phyloP scores from a whole-genome alignment of 768 basidiomycete genomes.

The Nevesoporus exiguus region DNA sequence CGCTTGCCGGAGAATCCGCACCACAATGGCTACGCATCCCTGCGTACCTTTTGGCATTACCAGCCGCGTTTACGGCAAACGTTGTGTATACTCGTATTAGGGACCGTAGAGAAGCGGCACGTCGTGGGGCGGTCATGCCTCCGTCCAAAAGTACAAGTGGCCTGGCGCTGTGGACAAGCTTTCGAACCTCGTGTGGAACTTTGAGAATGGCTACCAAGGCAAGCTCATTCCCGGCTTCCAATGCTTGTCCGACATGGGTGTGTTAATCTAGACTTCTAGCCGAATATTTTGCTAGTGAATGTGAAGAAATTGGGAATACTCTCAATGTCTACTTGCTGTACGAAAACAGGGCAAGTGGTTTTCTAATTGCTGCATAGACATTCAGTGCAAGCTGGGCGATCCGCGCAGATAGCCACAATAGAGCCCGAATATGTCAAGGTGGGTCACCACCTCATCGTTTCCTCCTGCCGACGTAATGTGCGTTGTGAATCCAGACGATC shows the following conservation, averaged over 20 bases:
- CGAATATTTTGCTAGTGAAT: constrained; percentile 12
- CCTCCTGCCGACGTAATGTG: not conserved
- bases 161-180: not conserved
- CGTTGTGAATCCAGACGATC: constrained; percentile 27
- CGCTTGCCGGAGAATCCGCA: not conserved
- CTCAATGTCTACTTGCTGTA: constrained; percentile 20
- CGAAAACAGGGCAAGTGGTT: constrained; percentile 25
- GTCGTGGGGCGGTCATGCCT: not conserved
- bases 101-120: constrained; percentile 17
- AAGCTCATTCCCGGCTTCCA: constrained; percentile 4
- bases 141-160: not conserved
- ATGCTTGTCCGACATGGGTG: not conserved
- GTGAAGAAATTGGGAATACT: constrained; percentile 23
- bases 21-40: constrained; percentile 15
- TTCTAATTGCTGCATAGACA: not conserved
- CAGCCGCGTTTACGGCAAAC: constrained; percentile 15
- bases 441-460: not conserved
- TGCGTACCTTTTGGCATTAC: constrained; percentile 25
- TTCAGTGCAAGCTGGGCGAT: not conserved
- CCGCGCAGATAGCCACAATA: constrained; percentile 33
- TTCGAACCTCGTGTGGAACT: constrained; percentile 26
- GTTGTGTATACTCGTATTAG: constrained; percentile 45
- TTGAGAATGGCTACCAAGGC: constrained; percentile 49
- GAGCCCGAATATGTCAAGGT: constrained; percentile 43
- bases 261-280: constrained; percentile 8